phyloP scores from a whole-genome alignment of 2,329 filamentous ascomycete genomes.

The Aspergillus candidus region DNA sequence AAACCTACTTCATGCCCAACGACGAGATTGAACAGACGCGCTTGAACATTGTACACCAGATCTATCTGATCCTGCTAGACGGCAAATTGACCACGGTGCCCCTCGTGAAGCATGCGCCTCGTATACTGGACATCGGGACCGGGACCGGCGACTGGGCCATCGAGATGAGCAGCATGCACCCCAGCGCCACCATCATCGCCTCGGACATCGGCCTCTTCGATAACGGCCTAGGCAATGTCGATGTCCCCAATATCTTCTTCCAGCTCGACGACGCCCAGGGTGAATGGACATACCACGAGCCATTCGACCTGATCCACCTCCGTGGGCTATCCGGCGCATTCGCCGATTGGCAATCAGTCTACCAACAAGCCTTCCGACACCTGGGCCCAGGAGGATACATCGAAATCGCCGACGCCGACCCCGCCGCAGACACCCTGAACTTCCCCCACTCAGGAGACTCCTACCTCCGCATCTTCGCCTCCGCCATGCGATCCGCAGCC shows the following conservation, averaged over 20 bases:
- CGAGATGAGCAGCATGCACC: conserved; percentile 41
- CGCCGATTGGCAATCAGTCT: conserved; percentile 42
- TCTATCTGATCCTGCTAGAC: conserved; percentile 47
- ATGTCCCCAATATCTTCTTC: conserved; percentile 41
- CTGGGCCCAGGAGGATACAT: conserved; percentile 43
- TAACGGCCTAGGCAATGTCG: conserved; percentile 29
- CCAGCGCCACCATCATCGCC: conserved; percentile 44
- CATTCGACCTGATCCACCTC: conserved; percentile 47
- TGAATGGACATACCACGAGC: conserved; percentile 44
- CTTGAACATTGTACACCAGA: conserved; percentile 56
- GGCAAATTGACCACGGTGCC: conserved; percentile 28
- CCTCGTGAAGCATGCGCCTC: conserved; percentile 20
- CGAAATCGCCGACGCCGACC: conserved; percentile 41
- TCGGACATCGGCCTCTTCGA: conserved; percentile 41
- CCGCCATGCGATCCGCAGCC: conserved; percentile 34
- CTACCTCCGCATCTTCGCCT: conserved; percentile 29
- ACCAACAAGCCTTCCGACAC: conserved; percentile 41
- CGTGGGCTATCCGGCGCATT: conserved; percentile 46
- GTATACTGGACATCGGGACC: conserved; percentile 42
- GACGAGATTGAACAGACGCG: conserved; percentile 61
- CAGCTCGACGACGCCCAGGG: conserved; percentile 46
- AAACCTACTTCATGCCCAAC: conserved; percentile 60
- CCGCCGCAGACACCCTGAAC: conserved; percentile 21
- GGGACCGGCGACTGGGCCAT: conserved; percentile 48
- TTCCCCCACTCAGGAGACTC: conserved; percentile 22